Conservation (phyloP, 2,329 filamentous ascomycete species). For the Fusarium napiforme region DNA sequence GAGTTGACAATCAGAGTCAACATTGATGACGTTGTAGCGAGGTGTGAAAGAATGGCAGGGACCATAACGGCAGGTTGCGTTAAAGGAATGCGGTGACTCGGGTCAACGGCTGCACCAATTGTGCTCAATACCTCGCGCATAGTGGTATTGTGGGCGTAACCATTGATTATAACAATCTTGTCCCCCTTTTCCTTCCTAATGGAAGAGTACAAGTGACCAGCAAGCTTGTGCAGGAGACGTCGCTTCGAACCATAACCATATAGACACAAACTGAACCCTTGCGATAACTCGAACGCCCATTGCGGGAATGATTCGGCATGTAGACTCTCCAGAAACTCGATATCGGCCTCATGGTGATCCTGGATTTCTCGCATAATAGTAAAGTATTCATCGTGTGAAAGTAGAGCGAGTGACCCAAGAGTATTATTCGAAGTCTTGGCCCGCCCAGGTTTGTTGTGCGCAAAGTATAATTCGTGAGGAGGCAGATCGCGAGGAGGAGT, state of each 20-base stretch:
- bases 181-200: slow-evolving; percentile 48
- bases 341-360: slow-evolving; percentile 77
- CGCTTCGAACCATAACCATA: slow-evolving; percentile 95
- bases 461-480: slow-evolving; percentile 92
- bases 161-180: slow-evolving; percentile 84
- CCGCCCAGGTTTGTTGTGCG: slow-evolving; percentile 85
- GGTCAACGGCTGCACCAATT: slow-evolving; percentile 71
- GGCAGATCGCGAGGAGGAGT: slow-evolving; percentile 85
- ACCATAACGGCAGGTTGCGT: slow-evolving; percentile 76
- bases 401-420: slow-evolving; percentile 76
- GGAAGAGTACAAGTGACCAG: slow-evolving; percentile 68
- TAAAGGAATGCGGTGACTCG: slow-evolving; percentile 60
- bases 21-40: slow-evolving; percentile 57
- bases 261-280: slow-evolving; percentile 88
- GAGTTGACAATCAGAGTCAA: slow-evolving; percentile 85
- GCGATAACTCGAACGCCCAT: slow-evolving; percentile 89
- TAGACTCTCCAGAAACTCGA: slow-evolving; percentile 76
- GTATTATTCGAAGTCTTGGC: slow-evolving; percentile 89
- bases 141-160: slow-evolving; percentile 75
- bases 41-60: slow-evolving; percentile 70
- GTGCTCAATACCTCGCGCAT: slow-evolving; percentile 76
- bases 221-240: slow-evolving; percentile 78
- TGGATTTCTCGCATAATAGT: slow-evolving; percentile 67
- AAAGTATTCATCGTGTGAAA: slow-evolving; percentile 95
- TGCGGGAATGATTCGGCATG: slow-evolving; percentile 87